Evolutionary conservation across 1,139 yeast species (phyloP).

Genomic region (Wickerhamomyces sp.): DNA sequence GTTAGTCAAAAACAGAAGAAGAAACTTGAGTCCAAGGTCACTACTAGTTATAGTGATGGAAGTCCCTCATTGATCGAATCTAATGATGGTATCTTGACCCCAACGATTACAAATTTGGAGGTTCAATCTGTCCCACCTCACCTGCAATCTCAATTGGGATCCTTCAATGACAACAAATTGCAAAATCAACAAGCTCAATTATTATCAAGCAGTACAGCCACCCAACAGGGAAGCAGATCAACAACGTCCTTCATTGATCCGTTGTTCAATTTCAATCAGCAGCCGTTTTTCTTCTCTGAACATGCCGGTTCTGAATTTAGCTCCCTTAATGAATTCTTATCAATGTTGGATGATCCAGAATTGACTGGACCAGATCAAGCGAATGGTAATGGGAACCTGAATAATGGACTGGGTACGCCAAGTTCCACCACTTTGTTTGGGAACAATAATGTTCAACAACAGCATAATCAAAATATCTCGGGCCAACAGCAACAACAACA

Average conservation of each 20-base stretch:
- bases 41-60: conserved; percentile 3
- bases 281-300: conserved; percentile 79
- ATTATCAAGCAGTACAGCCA: not conserved
- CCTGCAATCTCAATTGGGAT: conserved; percentile 13
- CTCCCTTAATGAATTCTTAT: conserved; percentile 81
- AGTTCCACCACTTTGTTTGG: conserved; percentile 1
- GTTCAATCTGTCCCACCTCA: conserved; percentile 24
- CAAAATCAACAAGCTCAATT: not conserved
- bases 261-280: conserved; percentile 40
- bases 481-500: not conserved
- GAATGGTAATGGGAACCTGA: conserved; percentile 1
- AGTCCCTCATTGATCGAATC: not conserved
- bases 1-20: conserved; percentile 19
- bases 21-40: conserved; percentile 9
- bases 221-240: not conserved
- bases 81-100: not conserved
- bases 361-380: conserved; percentile 8
- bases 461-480: too few species aligned
- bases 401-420: not conserved
- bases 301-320: conserved; percentile 93
- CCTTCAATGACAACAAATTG: not conserved
- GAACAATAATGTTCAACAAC: not conserved
- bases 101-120: conserved; percentile 12
- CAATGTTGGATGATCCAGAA: conserved; percentile 82
- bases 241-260: conserved; percentile 9